Evolutionary conservation across 2,329 filamentous ascomycete genomes (phyloP), one percentile per base, ranked within the genome.

Genomic region (Tolypocladium inflatum): DNA sequence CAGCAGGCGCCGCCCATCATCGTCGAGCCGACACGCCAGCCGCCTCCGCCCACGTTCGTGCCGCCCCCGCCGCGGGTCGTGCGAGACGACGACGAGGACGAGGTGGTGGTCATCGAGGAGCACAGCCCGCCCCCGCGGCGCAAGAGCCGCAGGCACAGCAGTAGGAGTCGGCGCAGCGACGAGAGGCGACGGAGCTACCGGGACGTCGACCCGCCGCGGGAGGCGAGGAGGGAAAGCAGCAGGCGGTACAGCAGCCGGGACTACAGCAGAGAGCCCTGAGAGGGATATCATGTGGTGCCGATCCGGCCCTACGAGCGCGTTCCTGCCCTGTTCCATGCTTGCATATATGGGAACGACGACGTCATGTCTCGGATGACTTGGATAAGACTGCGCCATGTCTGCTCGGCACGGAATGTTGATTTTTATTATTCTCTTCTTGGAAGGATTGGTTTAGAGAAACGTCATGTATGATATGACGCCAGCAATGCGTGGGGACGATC

Each of bases 21-120:
- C 19, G 65, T 71, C 19, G 65, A 69, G 15, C 63, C 67, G 23
- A 64, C 68, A 30, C 61, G 57, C 45, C 61, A 69, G 19, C 65
- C 66, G n/a, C 66, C 69, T 8, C 38, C 61, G 57, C 37, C 62
- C 56, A 37, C 63, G 59, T 35, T 63, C 63, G 37, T 65, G 67
- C 62, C 63, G 56, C 59, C 59, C 58, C 65, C 67, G 43, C 70
- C 72, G 10, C 68, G 67, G 19, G 65, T 65, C 17, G 63, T 66
- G 9, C 63, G 63, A 13, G 67, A 69, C 50, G 63, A 70, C 54
- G 58, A 67, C 55, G 68, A 73, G 7, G 72, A 74, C 51, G 76
- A 79, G 68, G 69, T 73, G 17, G 65, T 73, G 1, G 71, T 73
- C 19, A 66, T 71, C 50, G 71, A 73, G 61, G 71, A 73, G 64